Base-by-base conservation (phyloP, 2,329 filamentous ascomycete species). In the Clathrospora elynae region DNA sequence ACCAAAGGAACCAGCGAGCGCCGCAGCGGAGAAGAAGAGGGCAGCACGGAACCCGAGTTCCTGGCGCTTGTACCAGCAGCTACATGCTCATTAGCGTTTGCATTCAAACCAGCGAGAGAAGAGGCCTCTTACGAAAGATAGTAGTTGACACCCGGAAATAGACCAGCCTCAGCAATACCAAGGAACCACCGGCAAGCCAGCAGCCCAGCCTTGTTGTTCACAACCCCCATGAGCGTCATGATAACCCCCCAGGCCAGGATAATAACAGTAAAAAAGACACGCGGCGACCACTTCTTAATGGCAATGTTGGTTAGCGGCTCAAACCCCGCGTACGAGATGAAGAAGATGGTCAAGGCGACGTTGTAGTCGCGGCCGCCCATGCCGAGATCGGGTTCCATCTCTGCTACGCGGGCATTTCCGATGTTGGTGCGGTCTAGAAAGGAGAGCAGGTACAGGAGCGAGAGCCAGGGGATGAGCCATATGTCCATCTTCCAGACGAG, bases 311-410 rank as follows among this genome's bases (percentile, higher is more conserved):
- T 84, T 0, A 82, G 79, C 3, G 67, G 73, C 56, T 77, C 75
- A 31, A 75, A 70, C 14, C 71, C 61, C n/a, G 74, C 72, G 48
- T 77, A 77, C 1, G 71, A 73, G 47, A 76, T 71, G 62, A 87
- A 87, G 66, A 86, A 87, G 2, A 87, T 68, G 1, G 83, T 87
- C 35, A 87, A 60, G 1, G 83, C 82, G 1, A 79, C 80, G 4
- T 86, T 73, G 54, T 87, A 87, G 52, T 85, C 75, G 40, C 85
- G 81, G 2, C 80, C 81, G 0, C 16, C 37, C 63, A 71, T 65
- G 3, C 52, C n/a, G n/a, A 66, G 49, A 13, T 57, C 51, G 9
- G 22, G 37, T 28, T 59, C 62, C 37, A 70, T 61, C 6, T 64
- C 54, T 23, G 68, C 65, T 23, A 73, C 66, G 42, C 64, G 64